Base-by-base conservation (phyloP, 257 asterid genomes). In the Ballota nigra region DNA sequence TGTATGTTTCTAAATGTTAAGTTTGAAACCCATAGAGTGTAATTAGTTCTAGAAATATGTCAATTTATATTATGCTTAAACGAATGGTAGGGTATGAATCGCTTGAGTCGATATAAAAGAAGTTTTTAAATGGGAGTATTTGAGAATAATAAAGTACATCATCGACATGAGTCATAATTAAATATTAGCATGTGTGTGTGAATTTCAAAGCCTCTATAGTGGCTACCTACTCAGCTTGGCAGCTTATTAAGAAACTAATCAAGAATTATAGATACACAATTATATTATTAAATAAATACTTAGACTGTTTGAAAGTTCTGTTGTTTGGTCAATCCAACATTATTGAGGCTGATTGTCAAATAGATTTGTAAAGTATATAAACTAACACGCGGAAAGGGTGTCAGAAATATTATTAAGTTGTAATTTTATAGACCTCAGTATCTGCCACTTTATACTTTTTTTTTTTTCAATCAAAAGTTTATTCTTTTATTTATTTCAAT, bases 151-250 rank as follows among this genome's bases (percentile, higher is more conserved):
- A n/a, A n/a, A n/a, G n/a, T n/a, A n/a, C n/a, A n/a, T 66, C 80
- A 67, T 66, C 15, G 66, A 75, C 83, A 71, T 71, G 63, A 70
- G 24, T 56, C 15, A 2, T 66, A 34, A 31, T 75, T 66, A 70
- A 79, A 66, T 79, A 79, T 69, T 47, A 49, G 6, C 49, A 63
- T 63, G 13, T 61, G 41, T 52, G 22, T 65, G 64, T 52, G 58
- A 75, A 49, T 51, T 75, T 67, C 84, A 80, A 80, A 71, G 72
- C 41, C 23, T 38, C 53, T 70, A 53, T 31, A 63, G 45, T 8
- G 47, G 22, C 24, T 55, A 64, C 71, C 56, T 45, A 59, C 22
- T 41, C 31, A 13, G 4, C 38, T 58, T 53, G 23, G 31, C 31
- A 13, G 4, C 38, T 58, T 53, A 33, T 60, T 47, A 26, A 70